Base-by-base conservation (phyloP, 805 yeast genomes). In the Monosporozyma solicola region DNA sequence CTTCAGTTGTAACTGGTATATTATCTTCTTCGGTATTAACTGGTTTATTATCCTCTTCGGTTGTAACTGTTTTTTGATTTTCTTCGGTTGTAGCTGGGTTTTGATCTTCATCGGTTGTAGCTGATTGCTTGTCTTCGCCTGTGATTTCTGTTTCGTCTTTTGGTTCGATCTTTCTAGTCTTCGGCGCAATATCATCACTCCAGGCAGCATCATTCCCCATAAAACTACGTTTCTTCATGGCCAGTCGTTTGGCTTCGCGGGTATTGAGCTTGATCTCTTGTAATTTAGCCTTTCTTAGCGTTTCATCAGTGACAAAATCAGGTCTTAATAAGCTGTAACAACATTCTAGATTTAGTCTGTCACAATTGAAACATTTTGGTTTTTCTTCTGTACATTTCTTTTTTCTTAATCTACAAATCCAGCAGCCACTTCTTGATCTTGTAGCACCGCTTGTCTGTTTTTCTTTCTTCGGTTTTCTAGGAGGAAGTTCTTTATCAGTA, bases 391-490 rank as follows among this genome's bases (percentile, higher is more conserved):
- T 78, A 61, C 92, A 85, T 57, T 83, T 80, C 64, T 85, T 85
- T 57, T 87, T 82, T 41, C 94, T 74, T 16, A 84, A 67, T 53
- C 91, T 69, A 63, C 92, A 85, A 5, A 87, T 85, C 92, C 92
- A 85, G 62, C 94, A 85, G 0, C 91, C 91, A 32, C 72, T 72
- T 55, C 76, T 77, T 1, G 83, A 79, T 49, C 84, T 67, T 24
- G 71, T 63, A 6, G 20, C 49, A 22, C 41, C 41, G 2, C 29
- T 24, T 5, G 16, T n/a, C 3, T 16, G 7, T 33, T 32, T 47
- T 32, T 47, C 41, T 33, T 33, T 33, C 32, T 35, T 32, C 20
- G 27, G 25, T 29, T 47, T 47, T 25, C 33, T 35, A 29, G 22
- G 5, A 29, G 16, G 16, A 11, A 27, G 16, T 44, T 45, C 48